Evolutionary conservation across 2,329 filamentous ascomycete genomes (phyloP).

Genomic region (Atkinsonella hypoxylon): DNA sequence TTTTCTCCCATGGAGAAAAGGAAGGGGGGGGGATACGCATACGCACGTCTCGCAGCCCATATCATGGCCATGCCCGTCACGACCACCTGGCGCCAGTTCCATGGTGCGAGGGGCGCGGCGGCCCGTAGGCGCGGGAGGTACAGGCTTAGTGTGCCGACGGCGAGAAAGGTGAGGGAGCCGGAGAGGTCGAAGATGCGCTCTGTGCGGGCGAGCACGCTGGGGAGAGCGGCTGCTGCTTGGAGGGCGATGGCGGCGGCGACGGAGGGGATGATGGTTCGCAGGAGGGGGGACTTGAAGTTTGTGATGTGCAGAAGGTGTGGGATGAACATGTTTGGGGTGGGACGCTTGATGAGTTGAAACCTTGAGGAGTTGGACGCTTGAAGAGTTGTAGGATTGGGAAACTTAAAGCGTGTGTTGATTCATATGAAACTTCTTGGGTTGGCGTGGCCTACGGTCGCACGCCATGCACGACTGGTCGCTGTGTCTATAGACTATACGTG

Average conservation of each 20-base stretch:
- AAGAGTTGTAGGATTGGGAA: too few relatives aligned
- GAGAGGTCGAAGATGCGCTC: slow-evolving; percentile 60
- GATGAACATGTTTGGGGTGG: slow-evolving; percentile 19
- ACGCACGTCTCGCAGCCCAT: slow-evolving; percentile 49
- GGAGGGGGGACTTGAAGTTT: slow-evolving; percentile 48
- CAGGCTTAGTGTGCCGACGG: slow-evolving; percentile 49
- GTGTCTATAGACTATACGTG: neutral
- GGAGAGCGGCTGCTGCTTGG: slow-evolving; percentile 49
- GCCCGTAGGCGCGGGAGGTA: slow-evolving; percentile 48
- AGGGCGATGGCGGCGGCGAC: slow-evolving; percentile 51
- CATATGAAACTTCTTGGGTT: too few relatives aligned
- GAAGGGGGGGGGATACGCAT: neutral
- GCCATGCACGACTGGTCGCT: too few relatives aligned
- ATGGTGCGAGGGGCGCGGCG: slow-evolving; percentile 19
- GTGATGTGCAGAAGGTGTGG: slow-evolving; percentile 43
- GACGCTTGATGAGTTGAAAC: too few relatives aligned
- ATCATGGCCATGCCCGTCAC: slow-evolving; percentile 29
- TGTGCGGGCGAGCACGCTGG: slow-evolving; percentile 46
- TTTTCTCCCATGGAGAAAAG: too few relatives aligned
- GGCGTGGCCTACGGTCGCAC: too few relatives aligned
- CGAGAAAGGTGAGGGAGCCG: slow-evolving; percentile 53
- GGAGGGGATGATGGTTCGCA: slow-evolving; percentile 49
- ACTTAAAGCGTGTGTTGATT: too few relatives aligned
- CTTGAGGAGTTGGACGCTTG: too few relatives aligned
- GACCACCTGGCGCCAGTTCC: slow-evolving; percentile 47